phyloP scores from a whole-genome alignment of 768 basidiomycete species.

The Boletus sp. region DNA sequence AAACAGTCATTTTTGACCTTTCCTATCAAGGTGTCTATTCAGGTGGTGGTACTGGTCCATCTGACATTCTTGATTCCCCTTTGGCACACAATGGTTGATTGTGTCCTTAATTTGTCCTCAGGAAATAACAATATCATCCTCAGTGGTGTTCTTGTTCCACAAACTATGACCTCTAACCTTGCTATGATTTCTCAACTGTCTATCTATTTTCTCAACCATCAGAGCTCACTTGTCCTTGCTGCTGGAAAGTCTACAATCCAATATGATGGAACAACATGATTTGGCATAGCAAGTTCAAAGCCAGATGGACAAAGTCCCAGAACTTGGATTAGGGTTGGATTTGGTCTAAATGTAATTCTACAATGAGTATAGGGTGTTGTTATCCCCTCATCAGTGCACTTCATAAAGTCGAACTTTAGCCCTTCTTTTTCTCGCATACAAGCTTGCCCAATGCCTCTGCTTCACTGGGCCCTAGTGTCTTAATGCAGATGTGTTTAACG shows the following conservation, averaged over 20 bases:
- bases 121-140: slow-evolving; percentile 59
- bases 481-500: neutral
- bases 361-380: too few species aligned
- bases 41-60: slow-evolving; percentile 50
- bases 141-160: slow-evolving; percentile 51
- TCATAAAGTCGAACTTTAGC: neutral
- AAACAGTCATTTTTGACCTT: slow-evolving; percentile 62
- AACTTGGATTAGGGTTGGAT: too few species aligned
- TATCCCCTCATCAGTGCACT: neutral
- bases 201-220: slow-evolving; percentile 68
- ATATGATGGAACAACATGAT: slow-evolving; percentile 43
- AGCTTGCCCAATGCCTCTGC: neutral
- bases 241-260: slow-evolving; percentile 58
- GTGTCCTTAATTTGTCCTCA: slow-evolving; percentile 36
- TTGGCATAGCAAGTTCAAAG: too few species aligned
- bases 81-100: neutral
- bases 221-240: slow-evolving; percentile 55
- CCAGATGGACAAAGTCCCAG: too few species aligned
- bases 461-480: neutral
- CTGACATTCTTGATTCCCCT: slow-evolving; percentile 38
- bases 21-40: slow-evolving; percentile 54
- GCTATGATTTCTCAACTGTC: slow-evolving; percentile 57
- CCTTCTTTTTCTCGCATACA: neutral
- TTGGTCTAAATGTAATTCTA: too few species aligned
- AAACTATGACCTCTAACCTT: slow-evolving; percentile 45